Evolutionary conservation across 441 rosid genomes (phyloP).

Genomic region (Syzygium syzygioides): DNA sequence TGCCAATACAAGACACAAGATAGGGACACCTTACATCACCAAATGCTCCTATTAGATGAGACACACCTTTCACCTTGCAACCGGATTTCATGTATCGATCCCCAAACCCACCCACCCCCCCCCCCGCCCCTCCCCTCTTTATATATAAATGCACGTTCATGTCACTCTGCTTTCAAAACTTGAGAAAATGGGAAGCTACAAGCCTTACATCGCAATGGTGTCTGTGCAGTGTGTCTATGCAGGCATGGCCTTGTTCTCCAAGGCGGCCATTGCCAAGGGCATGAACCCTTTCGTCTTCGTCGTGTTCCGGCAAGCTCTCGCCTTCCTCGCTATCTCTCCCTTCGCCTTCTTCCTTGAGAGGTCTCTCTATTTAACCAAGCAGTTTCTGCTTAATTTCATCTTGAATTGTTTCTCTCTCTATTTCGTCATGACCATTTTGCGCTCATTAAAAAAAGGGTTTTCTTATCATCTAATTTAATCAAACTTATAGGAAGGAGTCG

Average conservation of each 20-base stretch:
- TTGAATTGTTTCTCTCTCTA: neutral
- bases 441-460: neutral
- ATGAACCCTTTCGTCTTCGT: conserved; percentile 76
- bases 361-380: conserved; percentile 12
- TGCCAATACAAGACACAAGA: neutral
- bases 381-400: neutral
- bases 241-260: conserved; percentile 78
- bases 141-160: neutral
- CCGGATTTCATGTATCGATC: neutral
- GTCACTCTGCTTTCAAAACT: neutral
- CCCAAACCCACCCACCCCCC: neutral
- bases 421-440: neutral
- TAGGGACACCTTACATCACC: neutral
- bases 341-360: conserved; percentile 69
- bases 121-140: neutral
- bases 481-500: conserved; percentile 34
- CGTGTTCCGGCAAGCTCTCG: conserved; percentile 66
- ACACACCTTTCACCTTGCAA: neutral
- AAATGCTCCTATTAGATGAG: neutral
- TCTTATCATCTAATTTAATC: neutral
- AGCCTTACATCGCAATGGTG: conserved; percentile 55
- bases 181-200: conserved; percentile 25
- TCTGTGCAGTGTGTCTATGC: conserved; percentile 56
- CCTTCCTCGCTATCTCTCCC: conserved; percentile 51
- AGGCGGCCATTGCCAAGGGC: conserved; percentile 63